phyloP scores from a whole-genome alignment of 306 rosid species.

The Cicer yamashitae region DNA sequence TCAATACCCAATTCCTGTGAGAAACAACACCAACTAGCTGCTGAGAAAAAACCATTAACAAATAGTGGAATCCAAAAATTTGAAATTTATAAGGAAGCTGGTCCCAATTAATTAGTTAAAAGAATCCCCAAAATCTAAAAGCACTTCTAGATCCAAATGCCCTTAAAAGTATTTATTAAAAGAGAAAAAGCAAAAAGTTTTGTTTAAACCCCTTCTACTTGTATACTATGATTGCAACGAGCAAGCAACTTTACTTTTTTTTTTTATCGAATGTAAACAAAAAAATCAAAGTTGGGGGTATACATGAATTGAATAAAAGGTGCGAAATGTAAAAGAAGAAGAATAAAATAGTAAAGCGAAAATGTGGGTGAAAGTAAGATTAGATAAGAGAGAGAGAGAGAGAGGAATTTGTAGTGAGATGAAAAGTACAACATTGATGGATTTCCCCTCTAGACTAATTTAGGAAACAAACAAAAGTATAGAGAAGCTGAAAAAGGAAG shows the following conservation, averaged over 20 bases:
- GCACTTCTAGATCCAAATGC: conserved; percentile 58
- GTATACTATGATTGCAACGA: conserved; percentile 42
- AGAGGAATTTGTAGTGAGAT: conserved; percentile 49
- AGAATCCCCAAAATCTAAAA: conserved; percentile 41
- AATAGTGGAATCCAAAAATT: neutral
- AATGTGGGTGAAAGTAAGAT: conserved; percentile 39
- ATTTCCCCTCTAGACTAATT: conserved; percentile 13
- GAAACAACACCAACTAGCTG: conserved; percentile 37
- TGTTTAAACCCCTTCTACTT: conserved; percentile 28
- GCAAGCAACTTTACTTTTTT: conserved; percentile 29
- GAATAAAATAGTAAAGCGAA: conserved; percentile 29
- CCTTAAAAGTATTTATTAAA: conserved; percentile 41
- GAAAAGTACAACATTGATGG: conserved; percentile 39
- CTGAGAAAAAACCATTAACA: conserved; percentile 19
- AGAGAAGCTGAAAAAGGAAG: conserved; percentile 23
- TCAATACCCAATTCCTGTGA: conserved; percentile 41
- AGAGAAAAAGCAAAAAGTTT: neutral
- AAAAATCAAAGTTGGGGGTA: conserved; percentile 45
- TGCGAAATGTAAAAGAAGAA: conserved; percentile 21
- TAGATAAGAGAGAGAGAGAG: conserved; percentile 30
- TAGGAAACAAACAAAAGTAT: neutral
- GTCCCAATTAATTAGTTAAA: conserved; percentile 48
- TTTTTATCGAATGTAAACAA: conserved; percentile 38
- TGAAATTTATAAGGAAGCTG: conserved; percentile 40
- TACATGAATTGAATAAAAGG: conserved; percentile 46